Evolutionary conservation across 225 moss, liverwort and hornwort genomes (phyloP).

Genomic region (Anthoceros angustus): DNA sequence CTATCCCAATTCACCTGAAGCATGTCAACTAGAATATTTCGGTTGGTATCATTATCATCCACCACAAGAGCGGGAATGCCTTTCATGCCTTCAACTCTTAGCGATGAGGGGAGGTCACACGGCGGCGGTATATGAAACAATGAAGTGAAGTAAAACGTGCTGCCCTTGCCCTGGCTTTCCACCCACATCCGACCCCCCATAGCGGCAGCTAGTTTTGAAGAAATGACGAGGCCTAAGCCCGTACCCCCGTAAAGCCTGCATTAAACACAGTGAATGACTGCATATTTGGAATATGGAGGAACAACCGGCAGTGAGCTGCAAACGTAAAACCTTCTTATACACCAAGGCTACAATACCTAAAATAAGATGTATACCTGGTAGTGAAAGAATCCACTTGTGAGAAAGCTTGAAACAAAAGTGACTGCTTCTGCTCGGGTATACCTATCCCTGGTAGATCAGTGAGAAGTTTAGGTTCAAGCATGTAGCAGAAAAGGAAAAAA

Average conservation of each 20-base stretch:
- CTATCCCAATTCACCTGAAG: constrained; percentile 21
- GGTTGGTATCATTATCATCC: constrained; percentile 40
- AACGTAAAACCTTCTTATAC: background rate
- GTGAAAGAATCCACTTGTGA: constrained; percentile 48
- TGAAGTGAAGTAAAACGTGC: constrained; percentile 41
- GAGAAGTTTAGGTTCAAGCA: background rate
- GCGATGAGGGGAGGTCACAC: constrained; percentile 38
- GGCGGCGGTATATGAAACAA: constrained; percentile 45
- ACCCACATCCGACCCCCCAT: constrained; percentile 59
- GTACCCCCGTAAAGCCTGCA: constrained; percentile 46
- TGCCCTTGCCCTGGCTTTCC: constrained; percentile 44
- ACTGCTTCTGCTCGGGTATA: constrained; percentile 49
- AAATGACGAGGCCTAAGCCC: constrained; percentile 43
- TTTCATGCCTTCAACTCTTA: constrained; percentile 33
- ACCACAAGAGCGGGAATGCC: constrained; percentile 35
- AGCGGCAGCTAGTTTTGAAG: constrained; percentile 43
- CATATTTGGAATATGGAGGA: background rate
- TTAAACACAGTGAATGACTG: background rate
- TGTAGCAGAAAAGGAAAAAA: background rate
- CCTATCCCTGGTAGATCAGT: constrained; percentile 26
- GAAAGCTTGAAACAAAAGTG: constrained; percentile 41
- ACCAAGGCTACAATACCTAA: background rate
- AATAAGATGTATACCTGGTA: constrained; percentile 25
- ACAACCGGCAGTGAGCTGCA: background rate
- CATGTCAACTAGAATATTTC: constrained; percentile 34